Conservation (phyloP, 2,329 filamentous ascomycete genomes). For the Apiospora pterosperma region DNA sequence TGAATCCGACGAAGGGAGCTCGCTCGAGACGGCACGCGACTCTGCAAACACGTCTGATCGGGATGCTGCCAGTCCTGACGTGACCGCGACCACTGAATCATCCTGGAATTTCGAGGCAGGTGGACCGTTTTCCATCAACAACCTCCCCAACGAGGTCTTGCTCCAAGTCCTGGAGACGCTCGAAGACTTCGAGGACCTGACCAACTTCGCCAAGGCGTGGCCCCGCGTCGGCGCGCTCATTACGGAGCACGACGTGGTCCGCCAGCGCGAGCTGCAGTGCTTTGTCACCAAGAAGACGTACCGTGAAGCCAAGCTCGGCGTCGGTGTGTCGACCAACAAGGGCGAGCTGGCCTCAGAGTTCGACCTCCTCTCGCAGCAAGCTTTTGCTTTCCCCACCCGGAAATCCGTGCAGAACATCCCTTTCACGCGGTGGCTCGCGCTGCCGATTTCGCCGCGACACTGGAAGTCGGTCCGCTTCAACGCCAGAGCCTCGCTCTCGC, state of each 20-base stretch:
- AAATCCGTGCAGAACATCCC: conserved; percentile 37
- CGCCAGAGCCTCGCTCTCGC: conserved; percentile 20
- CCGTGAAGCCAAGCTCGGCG: conserved; percentile 34
- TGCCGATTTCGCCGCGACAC: conserved; percentile 42
- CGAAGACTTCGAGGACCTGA: conserved; percentile 32
- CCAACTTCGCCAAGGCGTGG: conserved; percentile 33
- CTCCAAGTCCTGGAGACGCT: conserved; percentile 30
- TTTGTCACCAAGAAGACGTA: conserved; percentile 42
- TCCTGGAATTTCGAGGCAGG: neutral
- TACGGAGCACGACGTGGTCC: conserved; percentile 31
- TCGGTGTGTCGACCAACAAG: conserved; percentile 32
- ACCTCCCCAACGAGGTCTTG: conserved; percentile 38
- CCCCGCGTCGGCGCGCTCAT: conserved; percentile 31
- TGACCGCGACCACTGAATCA: too few species aligned
- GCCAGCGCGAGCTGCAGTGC: conserved; percentile 43
- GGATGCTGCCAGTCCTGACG: neutral
- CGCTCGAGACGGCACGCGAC: neutral
- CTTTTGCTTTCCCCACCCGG: conserved; percentile 33
- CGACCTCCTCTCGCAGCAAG: conserved; percentile 42
- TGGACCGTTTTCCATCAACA: conserved; percentile 19
- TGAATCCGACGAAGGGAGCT: neutral
- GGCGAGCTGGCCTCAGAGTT: conserved; percentile 42
- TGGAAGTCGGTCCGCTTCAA: conserved; percentile 34
- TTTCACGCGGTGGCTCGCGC: conserved; percentile 42
- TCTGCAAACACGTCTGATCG: neutral